Evolutionary conservation across 2,329 filamentous ascomycete species (phyloP), one percentile per base, ranked within the genome.

Genomic region (Daldinia sp.): DNA sequence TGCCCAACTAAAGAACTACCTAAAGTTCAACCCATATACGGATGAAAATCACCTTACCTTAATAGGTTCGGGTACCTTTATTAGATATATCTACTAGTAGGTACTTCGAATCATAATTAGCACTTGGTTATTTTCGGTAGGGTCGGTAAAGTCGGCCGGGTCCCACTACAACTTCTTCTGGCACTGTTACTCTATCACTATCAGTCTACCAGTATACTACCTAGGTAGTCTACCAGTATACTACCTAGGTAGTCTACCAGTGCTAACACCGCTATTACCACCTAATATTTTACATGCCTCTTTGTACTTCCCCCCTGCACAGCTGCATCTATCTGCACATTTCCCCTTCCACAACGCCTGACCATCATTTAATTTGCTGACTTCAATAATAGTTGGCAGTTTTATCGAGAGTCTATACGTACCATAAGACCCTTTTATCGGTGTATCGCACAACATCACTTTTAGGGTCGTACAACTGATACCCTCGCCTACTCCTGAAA

Each of bases 321-420:
- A 12, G 13, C 68, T 65, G 57, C 66, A 67, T 62, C 69, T 64
- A 67, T 60, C 65, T 68, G 63, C 65, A 68, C 26, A 51, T 13
- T 53, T 66, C 63, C 63, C 66, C 63, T 71, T 69, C 63, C 69
- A 71, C 68, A 67, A 70, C 67, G 57, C 65, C 60, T 65, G 39
- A 64, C 57, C 64, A 67, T 57, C 64, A 67, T 62, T 60, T 58
- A 64, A 68, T 68, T 62, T 68, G 61, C 65, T 63, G 51, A 62
- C 58, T 60, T 63, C 35, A 30, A 56, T 60, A 39, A 39, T 57
- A 57, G 63, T 66, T 62, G 54, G 51, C 41, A 28, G 50, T 18
- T 39, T 37, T 37, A 33, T 59, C 26, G 42, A 50, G 28, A 23
- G 20, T 23, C 20, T 53, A 20, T 65, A 64, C 69, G 41, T 67